These are phyloP conservation scores for Penicillium sp. DNA, from an alignment of 2,329 filamentous ascomycete species.

Conservation along the genomic window DNA sequence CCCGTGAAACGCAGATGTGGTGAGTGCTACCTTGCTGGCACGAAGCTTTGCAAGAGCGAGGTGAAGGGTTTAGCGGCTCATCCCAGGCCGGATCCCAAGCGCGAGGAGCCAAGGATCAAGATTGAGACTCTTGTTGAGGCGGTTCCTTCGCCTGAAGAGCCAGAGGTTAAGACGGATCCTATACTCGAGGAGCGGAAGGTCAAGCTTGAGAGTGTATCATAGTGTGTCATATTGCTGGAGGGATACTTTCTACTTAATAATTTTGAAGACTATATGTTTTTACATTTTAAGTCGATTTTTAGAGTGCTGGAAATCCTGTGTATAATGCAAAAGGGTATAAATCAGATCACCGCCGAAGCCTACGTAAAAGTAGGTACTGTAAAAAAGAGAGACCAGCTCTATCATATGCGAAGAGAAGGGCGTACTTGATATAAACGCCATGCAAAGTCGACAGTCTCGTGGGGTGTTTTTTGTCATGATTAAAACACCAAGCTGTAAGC, in stretches of 20 bases:
- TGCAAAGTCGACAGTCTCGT: neutral
- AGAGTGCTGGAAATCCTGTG: neutral
- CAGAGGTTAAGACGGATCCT: neutral
- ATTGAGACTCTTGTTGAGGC: constrained; percentile 15
- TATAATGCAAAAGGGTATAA: neutral
- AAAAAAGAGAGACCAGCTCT: neutral
- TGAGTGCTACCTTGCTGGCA: constrained; percentile 75
- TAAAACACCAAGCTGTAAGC: neutral
- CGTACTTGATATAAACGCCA: neutral
- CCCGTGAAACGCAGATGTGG: constrained; percentile 79
- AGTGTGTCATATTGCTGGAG: neutral
- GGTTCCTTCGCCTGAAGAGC: neutral
- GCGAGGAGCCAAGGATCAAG: constrained; percentile 25
- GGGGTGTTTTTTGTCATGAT: too few relatives aligned
- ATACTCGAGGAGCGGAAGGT: neutral
- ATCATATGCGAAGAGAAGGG: neutral
- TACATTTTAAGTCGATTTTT: neutral
- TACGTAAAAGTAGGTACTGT: neutral
- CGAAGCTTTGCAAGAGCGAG: constrained; percentile 73
- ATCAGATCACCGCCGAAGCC: neutral
- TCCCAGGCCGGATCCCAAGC: constrained; percentile 49
- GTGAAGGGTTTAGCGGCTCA: constrained; percentile 57
- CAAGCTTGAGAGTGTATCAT: constrained; percentile 6
- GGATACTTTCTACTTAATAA: neutral
- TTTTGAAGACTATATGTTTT: neutral